Percentiles rank a stretch among this genome's conserved stretches.
These are phyloP conservation scores for Euptelea pleiosperma DNA, from an alignment of 164 flowering plant species.

Conservation along the genomic window DNA sequence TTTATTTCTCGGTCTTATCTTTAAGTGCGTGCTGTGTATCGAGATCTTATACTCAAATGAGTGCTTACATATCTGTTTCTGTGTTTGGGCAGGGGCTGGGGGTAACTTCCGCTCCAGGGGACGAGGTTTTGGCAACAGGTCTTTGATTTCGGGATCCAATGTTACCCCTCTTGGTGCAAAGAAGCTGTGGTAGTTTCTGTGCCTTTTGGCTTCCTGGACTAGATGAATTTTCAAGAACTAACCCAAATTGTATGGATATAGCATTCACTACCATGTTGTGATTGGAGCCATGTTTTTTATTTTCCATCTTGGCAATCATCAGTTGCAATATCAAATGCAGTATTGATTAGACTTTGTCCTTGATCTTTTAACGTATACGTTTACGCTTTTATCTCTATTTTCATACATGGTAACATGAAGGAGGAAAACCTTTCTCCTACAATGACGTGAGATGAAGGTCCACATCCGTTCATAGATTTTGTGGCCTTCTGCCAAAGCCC, in stretches of 20 bases:
- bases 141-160: constrained; percentile 56
- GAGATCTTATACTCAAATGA: not conserved
- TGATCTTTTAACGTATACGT: too few relatives aligned
- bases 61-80: not conserved
- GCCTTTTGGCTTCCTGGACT: not conserved
- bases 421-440: too few relatives aligned
- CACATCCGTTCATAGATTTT: too few relatives aligned
- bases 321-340: too few relatives aligned
- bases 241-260: constrained; percentile 3
- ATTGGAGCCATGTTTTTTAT: too few relatives aligned
- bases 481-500: too few relatives aligned
- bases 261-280: not conserved
- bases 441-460: too few relatives aligned
- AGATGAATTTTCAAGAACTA: constrained; percentile 6
- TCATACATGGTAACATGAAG: too few relatives aligned
- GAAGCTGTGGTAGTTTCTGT: constrained; percentile 50
- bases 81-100: constrained; percentile 39
- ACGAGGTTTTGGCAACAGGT: constrained; percentile 52
- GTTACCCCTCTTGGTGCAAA: constrained; percentile 51
- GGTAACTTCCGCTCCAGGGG: constrained; percentile 73
- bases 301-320: too few relatives aligned
- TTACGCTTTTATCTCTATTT: too few relatives aligned
- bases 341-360: too few relatives aligned
- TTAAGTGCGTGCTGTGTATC: not conserved
- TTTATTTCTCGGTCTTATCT: not conserved